Conservation (phyloP, 23 red algal species). For the Rhodosorus marinus region DNA sequence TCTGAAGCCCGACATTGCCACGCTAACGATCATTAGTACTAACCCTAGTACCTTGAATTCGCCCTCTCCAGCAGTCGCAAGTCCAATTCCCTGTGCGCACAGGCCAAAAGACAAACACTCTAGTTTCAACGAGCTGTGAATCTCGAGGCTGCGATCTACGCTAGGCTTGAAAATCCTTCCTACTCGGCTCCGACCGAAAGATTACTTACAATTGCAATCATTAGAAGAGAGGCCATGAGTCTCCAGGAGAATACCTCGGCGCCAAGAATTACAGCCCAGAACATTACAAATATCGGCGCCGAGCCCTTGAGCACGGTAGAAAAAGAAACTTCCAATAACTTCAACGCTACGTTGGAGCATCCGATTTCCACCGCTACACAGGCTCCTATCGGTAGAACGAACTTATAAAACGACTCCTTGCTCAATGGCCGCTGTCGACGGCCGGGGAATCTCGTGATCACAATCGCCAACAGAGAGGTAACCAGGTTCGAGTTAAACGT, state of each 20-base stretch:
- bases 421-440: conserved; percentile 9
- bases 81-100: conserved; percentile 34
- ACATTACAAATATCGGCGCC: conserved; percentile 82
- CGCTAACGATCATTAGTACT: conserved; percentile 40
- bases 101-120: too few species aligned
- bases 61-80: conserved; percentile 40
- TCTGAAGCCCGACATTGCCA: conserved; percentile 67
- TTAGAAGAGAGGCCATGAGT: conserved; percentile 23
- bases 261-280: conserved; percentile 56
- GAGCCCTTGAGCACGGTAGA: conserved; percentile 86
- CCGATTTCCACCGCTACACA: conserved; percentile 89
- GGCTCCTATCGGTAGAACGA: conserved; percentile 63
- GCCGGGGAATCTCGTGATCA: conserved; percentile 3
- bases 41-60: conserved; percentile 38
- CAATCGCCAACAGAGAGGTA: conserved; percentile 24
- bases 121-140: too few species aligned
- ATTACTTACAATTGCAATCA: conserved; percentile 2
- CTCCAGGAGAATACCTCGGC: conserved; percentile 58
- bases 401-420: conserved; percentile 25
- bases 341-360: conserved; percentile 68
- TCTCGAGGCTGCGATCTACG: background rate
- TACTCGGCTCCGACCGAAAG: background rate
- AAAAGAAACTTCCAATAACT: conserved; percentile 71
- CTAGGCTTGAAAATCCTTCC: background rate
- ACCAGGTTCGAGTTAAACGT: conserved; percentile 44